A percentile compares a stretch with the other conserved stretches of the same genome.
These are phyloP conservation scores for Raffaelea ambrosiae DNA, from an alignment of 2,329 filamentous ascomycete species.

Conservation along the genomic window DNA sequence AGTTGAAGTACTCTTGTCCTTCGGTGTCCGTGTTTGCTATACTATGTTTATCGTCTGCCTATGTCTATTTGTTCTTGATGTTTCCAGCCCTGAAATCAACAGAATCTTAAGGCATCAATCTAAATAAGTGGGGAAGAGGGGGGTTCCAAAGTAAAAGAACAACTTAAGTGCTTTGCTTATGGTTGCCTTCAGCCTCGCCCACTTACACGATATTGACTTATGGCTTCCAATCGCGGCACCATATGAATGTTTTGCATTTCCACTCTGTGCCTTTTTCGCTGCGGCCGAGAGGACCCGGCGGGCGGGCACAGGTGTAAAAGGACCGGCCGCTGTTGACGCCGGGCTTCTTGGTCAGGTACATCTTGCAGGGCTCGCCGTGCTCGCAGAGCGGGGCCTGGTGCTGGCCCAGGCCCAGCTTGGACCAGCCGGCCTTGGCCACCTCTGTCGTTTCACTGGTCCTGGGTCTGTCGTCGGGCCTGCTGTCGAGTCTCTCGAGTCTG, in stretches of 20 bases:
- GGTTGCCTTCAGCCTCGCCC: too few relatives aligned
- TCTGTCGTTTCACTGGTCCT: conserved; percentile 49
- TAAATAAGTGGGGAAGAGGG: not conserved
- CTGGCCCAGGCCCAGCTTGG: conserved; percentile 63
- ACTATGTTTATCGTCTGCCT: too few relatives aligned
- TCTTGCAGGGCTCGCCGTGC: conserved; percentile 81
- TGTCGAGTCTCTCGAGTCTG: not conserved
- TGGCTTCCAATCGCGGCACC: conserved; percentile 51
- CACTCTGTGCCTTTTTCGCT: conserved; percentile 81
- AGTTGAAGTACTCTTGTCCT: too few relatives aligned
- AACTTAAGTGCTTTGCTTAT: too few relatives aligned
- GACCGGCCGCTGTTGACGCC: conserved; percentile 69
- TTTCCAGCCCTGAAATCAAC: too few relatives aligned
- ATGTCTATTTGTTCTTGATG: too few relatives aligned
- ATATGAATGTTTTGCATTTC: conserved; percentile 79
- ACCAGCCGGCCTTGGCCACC: conserved; percentile 73
- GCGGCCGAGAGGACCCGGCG: conserved; percentile 74
- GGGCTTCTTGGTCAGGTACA: conserved; percentile 75
- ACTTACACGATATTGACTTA: not conserved
- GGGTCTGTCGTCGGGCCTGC: too few relatives aligned
- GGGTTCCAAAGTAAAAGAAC: not conserved
- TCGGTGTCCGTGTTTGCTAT: too few relatives aligned
- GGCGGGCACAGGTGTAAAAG: conserved; percentile 59
- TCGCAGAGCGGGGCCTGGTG: conserved; percentile 63
- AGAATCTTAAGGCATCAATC: not conserved